Percentiles rank a stretch among this genome's conserved stretches.
These are phyloP conservation scores for Lachancea waltii DNA, from an alignment of 805 yeast species.

Conservation along the genomic window DNA sequence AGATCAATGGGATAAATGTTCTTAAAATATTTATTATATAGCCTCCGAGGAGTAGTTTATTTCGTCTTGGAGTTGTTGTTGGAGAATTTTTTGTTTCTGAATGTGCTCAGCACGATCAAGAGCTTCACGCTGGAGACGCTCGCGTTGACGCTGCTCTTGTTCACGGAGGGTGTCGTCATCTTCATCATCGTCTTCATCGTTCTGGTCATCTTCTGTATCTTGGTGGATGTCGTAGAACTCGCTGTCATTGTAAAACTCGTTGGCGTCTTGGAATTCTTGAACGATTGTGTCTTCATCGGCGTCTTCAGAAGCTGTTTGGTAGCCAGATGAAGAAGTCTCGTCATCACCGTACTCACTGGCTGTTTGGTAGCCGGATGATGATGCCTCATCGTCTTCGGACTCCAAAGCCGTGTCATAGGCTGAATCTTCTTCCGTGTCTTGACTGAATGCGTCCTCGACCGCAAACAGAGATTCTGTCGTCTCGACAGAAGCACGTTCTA, in stretches of 20 bases:
- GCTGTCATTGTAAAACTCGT: background rate
- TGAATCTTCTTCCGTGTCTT: too few relatives aligned
- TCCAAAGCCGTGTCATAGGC: too few relatives aligned
- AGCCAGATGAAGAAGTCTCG: too few relatives aligned
- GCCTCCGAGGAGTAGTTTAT: background rate
- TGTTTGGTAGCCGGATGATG: too few relatives aligned
- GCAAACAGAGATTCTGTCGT: too few relatives aligned
- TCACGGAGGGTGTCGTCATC: background rate
- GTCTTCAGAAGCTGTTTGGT: background rate
- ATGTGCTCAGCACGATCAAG: background rate
- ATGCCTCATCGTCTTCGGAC: too few relatives aligned
- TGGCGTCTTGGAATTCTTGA: background rate
- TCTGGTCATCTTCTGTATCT: background rate
- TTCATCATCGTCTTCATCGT: conserved; percentile 1
- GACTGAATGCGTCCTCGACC: too few relatives aligned
- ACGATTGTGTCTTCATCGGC: too few relatives aligned
- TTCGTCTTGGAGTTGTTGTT: conserved; percentile 2
- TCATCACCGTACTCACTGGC: too few relatives aligned
- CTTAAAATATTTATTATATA: conserved; percentile 1
- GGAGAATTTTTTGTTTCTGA: conserved; percentile 2
- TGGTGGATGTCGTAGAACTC: background rate
- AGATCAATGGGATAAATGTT: background rate
- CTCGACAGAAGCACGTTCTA: too few relatives aligned
- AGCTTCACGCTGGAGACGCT: conserved; percentile 1
- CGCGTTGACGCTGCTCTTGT: background rate